Evolutionary conservation across 768 basidiomycete genomes (phyloP), one percentile per base, ranked within the genome.

Genomic region (Gautieria morchelliformis): DNA sequence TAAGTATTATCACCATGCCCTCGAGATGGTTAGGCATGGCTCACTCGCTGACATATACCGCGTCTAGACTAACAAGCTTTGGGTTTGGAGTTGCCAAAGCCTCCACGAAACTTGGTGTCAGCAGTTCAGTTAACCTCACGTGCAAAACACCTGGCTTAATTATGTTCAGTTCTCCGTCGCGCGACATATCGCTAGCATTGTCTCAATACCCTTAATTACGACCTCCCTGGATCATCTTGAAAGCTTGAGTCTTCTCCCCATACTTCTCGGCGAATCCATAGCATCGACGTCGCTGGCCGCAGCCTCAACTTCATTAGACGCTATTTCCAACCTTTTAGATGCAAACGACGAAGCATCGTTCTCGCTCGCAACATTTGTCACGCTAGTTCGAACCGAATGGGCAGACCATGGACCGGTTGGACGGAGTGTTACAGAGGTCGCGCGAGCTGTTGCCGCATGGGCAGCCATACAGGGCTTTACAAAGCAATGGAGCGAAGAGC

Each of bases 391-490:
- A 53, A 74, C 84, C 40, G 89, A 93, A 71, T 87, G 87, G 84
- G 74, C 75, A 59, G 73, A 80, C 40, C 73, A 82, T 22, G 86
- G 87, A 0, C 76, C 74, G 62, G 79, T 76, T 59, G 77, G 77
- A 44, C 86, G 80, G 61, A 80, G 84, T 8, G 72, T 89, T 42
- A 79, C 78, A 0, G 80, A 87, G 58, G 77, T 89, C 14, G 80
- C 80, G 19, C 75, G 79, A 56, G 88, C 86, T 0, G 76, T 93
- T 20, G 77, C 88, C 7, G 87, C 82, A 0, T 92, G 89, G 87
- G 84, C 84, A 5, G 81, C 87, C 0, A 71, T 93, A 42, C 90
- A 92, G 63, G 83, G 85, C 35, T 82, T 89, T 44, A 93, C 90
- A 0, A 81, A 84, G 63, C 82, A 88, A 63, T 88, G 84, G 78